A percentile compares a stretch with the other conserved stretches of the same genome.
Conservation (phyloP, 257 asterid genomes). For the Gardenia jasminoides region DNA sequence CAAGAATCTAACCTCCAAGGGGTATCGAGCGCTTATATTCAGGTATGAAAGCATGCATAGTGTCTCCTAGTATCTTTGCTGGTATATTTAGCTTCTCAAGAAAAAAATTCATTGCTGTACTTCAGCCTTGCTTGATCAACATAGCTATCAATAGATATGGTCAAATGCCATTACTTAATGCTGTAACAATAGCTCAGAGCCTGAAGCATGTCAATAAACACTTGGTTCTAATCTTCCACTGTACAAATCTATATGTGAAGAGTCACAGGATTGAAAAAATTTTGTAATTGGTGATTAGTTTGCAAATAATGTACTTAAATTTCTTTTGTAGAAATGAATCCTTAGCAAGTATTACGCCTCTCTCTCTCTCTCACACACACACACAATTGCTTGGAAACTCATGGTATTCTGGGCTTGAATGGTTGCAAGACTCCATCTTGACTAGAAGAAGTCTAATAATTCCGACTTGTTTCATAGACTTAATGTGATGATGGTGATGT, state of each 20-base stretch:
- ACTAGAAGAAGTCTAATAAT: neutral
- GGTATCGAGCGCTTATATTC: conserved; percentile 75
- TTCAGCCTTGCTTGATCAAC: neutral
- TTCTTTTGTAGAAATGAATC: neutral
- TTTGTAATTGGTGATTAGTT: neutral
- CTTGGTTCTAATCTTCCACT: neutral
- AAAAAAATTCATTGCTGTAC: neutral
- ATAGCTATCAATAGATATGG: neutral
- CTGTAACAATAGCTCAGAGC: neutral
- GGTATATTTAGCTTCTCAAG: neutral
- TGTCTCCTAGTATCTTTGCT: neutral
- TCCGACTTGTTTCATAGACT: neutral
- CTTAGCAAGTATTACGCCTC: neutral
- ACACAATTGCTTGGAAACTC: neutral
- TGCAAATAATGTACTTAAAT: neutral
- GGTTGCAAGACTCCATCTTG: neutral
- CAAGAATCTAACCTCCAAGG: conserved; percentile 74
- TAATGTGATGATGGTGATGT: neutral
- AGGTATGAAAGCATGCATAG: conserved; percentile 14
- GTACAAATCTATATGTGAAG: neutral
- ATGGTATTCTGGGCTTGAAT: neutral
- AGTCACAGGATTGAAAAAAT: neutral
- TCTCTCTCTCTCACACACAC: neutral
- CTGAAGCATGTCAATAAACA: neutral
- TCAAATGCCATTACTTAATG: neutral